Conservation (phyloP, 768 basidiomycete genomes). For the Auriscalpium vulgare region DNA sequence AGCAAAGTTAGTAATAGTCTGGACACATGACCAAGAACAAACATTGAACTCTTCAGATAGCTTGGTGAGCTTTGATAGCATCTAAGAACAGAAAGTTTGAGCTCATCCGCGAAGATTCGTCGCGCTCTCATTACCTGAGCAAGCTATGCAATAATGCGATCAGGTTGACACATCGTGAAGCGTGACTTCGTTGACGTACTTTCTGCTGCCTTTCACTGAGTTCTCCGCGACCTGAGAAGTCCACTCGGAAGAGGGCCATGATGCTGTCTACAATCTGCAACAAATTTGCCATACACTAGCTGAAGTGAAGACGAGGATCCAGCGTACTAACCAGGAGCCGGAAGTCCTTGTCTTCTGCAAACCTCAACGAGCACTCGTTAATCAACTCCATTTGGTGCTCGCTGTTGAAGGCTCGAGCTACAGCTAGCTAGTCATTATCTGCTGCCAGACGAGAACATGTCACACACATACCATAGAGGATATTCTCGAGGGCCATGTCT, state of each 20-base stretch:
- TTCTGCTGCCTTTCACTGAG: slow-evolving; percentile 92
- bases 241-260: slow-evolving; percentile 93
- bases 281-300: background rate
- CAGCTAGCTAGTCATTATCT: slow-evolving; percentile 15
- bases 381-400: slow-evolving; percentile 96
- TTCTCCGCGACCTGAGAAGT: slow-evolving; percentile 90
- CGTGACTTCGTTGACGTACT: slow-evolving; percentile 26
- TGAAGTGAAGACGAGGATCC: background rate
- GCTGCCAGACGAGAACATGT: background rate
- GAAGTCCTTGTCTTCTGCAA: slow-evolving; percentile 85
- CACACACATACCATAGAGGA: slow-evolving; percentile 62
- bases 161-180: no score
- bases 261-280: slow-evolving; percentile 88
- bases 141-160: slow-evolving; percentile 37
- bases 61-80: slow-evolving; percentile 88
- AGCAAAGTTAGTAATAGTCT: slow-evolving; percentile 7
- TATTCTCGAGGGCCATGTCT: slow-evolving; percentile 80
- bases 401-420: slow-evolving; percentile 86
- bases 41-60: slow-evolving; percentile 91
- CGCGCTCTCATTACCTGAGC: slow-evolving; percentile 51
- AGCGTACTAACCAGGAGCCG: slow-evolving; percentile 47
- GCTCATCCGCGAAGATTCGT: background rate
- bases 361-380: slow-evolving; percentile 80
- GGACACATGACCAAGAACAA: slow-evolving; percentile 11
- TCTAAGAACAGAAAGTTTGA: slow-evolving; percentile 31